Base-by-base conservation (phyloP, 257 asterid genomes). In the Osmanthus fragrans region DNA sequence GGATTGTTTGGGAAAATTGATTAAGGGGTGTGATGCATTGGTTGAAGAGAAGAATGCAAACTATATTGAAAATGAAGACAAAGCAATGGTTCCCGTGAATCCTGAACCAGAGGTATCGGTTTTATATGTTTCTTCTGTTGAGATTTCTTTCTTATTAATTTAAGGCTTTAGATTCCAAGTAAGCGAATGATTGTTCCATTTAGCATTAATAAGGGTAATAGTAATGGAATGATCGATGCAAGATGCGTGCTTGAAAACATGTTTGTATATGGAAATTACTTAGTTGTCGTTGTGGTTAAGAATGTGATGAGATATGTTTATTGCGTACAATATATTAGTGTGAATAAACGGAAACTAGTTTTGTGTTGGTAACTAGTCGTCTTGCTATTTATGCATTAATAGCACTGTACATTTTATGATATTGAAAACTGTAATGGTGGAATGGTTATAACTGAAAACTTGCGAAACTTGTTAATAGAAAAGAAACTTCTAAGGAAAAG, bases 1-100 rank as follows among this genome's bases (percentile, higher is more conserved):
- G 13, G 47, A 10, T 9, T 40, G 15, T 40, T 40, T 40, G 47
- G 47, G 15, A 68, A 76, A 85, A 82, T 69, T 75, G 77, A 79
- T 78, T 60, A 85, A 81, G 78, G 82, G 71, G 58, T 33, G 77
- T 78, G 89, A 84, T 37, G 81, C 80, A 0, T 30, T 82, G 77
- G 80, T 76, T 73, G 87, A 56, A 64, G 74, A 70, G 75, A 85
- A 84, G 82, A 79, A 74, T 12, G 81, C 49, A 72, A 86, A 77
- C 39, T 72, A 47, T 25, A 73, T 68, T 15, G 82, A 39, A 69
- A 73, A 74, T 37, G 86, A 77, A n/a, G 82, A 70, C 47, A 77
- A 73, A 76, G n/a, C 85, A 13, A 77, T 45, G 51, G 80, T 34
- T 76, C 71, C 68, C 54, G 64, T 34, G 67, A 80, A 80, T 45